phyloP scores from a whole-genome alignment of 2,329 filamentous ascomycete species.

The Xylaria sp. region DNA sequence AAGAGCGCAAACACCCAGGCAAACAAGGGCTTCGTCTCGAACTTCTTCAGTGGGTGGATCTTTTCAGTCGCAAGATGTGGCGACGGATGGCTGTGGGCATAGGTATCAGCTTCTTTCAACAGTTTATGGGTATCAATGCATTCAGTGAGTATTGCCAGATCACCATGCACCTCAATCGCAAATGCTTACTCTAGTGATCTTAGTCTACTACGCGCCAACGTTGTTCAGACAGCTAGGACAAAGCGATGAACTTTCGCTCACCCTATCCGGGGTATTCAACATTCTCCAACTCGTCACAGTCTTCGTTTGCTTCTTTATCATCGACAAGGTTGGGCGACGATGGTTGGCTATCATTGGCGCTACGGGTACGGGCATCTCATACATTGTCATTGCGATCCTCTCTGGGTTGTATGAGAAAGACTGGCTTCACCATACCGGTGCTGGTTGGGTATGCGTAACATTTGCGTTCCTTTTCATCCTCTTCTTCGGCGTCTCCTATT shows the following conservation, averaged over 20 bases:
- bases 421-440: neutral
- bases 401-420: neutral
- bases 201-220: conserved; percentile 61
- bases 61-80: conserved; percentile 62
- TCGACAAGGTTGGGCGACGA: neutral
- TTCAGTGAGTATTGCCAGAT: neutral
- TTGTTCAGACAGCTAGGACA: conserved; percentile 61
- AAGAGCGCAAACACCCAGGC: conserved; percentile 50
- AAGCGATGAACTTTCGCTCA: conserved; percentile 48
- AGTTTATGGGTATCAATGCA: conserved; percentile 61
- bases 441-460: neutral
- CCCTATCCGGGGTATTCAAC: neutral
- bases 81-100: conserved; percentile 59
- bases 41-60: conserved; percentile 61
- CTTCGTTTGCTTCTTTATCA: neutral
- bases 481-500: conserved; percentile 69
- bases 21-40: conserved; percentile 58
- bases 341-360: neutral
- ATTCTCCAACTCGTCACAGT: neutral
- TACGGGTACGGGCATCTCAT: neutral
- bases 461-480: conserved; percentile 61
- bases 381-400: neutral
- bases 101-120: conserved; percentile 68
- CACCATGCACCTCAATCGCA: no score
- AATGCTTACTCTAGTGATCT: no score